Evolutionary conservation across 441 rosid genomes (phyloP), one percentile per base, ranked within the genome.

Genomic region (Rhodomyrtus psidioides): DNA sequence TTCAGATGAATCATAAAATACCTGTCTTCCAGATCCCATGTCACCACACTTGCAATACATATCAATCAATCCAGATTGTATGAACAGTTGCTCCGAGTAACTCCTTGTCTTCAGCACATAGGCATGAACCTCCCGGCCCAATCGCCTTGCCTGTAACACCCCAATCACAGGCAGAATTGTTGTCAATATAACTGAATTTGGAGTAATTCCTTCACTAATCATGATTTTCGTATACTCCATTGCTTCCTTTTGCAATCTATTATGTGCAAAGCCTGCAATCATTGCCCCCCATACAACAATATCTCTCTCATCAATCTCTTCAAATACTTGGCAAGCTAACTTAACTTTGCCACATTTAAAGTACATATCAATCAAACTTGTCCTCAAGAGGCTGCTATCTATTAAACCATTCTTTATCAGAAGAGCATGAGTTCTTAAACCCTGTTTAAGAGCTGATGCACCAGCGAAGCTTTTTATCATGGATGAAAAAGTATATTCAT

Each of bases 1-100:
- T 89, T 94, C 93, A 82, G 58, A 84, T 3, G 94, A 92, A 24
- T 88, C 88, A 84, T 96, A 95, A 87, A 96, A 96, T 24, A 93
- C 97, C 54, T 82, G 93, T 87, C 99, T 91, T 53, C 93, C 98
- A 15, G 93, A 93, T 84, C 56, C 90, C 93, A 96, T 89, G 86
- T 95, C 94, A 65, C 94, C 93, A 89, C 98, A 93, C 85, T 96
- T 95, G 91, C 96, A 94, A 85, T 96, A 96, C 93, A 96, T 94
- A 88, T 94, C 97, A 86, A 94, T 91, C 89, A 96, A 89, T 51
- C 94, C 97, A 81, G 98, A 92, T 88, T 93, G 97, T 89, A 96
- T 88, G 54, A 90, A 74, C 70, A 90, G 88, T 88, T 92, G 92
- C 86, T 86, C 92, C 19, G 89, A 84, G 83, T 92, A 94, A 83